Conservation (phyloP, 345 rosid genomes). For the Microthlaspi erraticum region DNA sequence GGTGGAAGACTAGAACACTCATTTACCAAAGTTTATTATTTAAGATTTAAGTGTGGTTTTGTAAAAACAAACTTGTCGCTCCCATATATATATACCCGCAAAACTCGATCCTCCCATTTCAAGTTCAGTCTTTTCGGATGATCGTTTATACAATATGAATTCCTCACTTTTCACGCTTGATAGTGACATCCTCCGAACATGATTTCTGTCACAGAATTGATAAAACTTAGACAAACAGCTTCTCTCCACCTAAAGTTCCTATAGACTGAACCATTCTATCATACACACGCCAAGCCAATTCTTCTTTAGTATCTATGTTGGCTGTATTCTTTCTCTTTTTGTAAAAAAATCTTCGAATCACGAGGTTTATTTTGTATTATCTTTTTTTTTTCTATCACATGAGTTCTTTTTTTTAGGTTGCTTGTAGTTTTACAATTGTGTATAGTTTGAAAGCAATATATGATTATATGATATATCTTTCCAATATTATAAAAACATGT, state of each 20-base stretch:
- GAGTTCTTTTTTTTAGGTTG: background rate
- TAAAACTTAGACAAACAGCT: background rate
- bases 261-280: background rate
- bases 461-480: too few relatives aligned
- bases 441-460: background rate
- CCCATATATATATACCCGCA: slow-evolving; percentile 7
- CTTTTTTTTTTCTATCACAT: background rate
- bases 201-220: background rate
- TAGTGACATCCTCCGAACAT: background rate
- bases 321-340: background rate
- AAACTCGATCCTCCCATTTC: background rate
- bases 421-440: slow-evolving; percentile 9
- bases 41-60: background rate
- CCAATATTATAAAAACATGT: background rate
- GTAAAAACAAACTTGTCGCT: background rate
- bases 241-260: background rate
- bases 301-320: background rate
- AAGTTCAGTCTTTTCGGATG: background rate
- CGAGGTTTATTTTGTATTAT: background rate
- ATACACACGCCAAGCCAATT: background rate
- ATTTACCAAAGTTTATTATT: background rate
- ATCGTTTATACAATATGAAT: background rate
- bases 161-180: background rate
- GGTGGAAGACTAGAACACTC: background rate
- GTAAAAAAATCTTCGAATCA: background rate